Conservation (phyloP, 306 rosid genomes). For the Cicer yamashitae region DNA sequence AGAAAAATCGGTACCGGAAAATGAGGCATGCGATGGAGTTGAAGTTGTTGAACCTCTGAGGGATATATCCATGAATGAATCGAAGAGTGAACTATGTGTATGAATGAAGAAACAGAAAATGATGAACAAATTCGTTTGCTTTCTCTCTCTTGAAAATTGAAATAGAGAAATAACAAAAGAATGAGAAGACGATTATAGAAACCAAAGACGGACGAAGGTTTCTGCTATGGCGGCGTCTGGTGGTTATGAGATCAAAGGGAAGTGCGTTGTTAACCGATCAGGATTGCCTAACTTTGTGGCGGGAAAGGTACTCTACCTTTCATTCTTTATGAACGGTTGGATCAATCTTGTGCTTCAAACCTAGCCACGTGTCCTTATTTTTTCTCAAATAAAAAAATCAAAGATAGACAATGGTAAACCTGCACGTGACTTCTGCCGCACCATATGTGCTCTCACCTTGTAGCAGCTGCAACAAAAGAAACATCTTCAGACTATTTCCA, state of each 20-base stretch:
- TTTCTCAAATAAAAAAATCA: too few relatives aligned
- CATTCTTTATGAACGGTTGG: too few relatives aligned
- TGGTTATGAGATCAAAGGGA: slow-evolving; percentile 4
- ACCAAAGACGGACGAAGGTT: neutral
- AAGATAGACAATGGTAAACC: too few relatives aligned
- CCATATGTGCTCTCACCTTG: too few relatives aligned
- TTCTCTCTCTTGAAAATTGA: neutral
- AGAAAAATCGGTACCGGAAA: slow-evolving; percentile 39
- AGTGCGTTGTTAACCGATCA: neutral
- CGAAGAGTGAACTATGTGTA: slow-evolving; percentile 12
- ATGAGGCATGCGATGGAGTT: slow-evolving; percentile 42
- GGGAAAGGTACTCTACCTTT: too few relatives aligned
- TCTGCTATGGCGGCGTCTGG: neutral
- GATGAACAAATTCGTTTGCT: slow-evolving; percentile 24
- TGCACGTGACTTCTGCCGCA: too few relatives aligned
- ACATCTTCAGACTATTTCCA: too few relatives aligned
- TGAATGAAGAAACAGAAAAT: neutral
- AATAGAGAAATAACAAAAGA: neutral
- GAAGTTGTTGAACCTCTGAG: slow-evolving; percentile 24
- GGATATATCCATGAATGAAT: slow-evolving; percentile 39
- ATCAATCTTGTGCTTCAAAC: too few relatives aligned
- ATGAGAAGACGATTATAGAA: neutral
- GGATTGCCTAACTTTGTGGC: too few relatives aligned
- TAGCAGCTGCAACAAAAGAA: too few relatives aligned
- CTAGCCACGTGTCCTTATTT: too few relatives aligned